Evolutionary conservation across 2,329 filamentous ascomycete genomes (phyloP).

Genomic region (Decorospora gaudefroyi): DNA sequence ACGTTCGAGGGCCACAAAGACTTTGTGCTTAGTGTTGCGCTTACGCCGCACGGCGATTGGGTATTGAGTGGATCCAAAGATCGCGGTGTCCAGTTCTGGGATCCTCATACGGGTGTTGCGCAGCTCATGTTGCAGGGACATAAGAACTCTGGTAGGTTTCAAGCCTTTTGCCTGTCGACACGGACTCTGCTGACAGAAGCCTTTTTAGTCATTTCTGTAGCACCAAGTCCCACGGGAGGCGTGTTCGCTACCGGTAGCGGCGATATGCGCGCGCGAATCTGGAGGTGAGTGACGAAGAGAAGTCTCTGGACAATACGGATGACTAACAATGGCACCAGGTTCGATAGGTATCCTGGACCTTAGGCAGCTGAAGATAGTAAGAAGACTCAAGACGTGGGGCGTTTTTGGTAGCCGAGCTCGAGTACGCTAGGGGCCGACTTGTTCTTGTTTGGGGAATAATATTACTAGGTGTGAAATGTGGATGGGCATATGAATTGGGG

Average conservation of each 20-base stretch:
- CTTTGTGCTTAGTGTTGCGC: slow-evolving; percentile 92
- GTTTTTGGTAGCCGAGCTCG: no score
- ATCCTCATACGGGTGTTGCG: slow-evolving; percentile 87
- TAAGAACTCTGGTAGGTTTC: slow-evolving; percentile 78
- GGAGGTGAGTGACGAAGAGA: no score
- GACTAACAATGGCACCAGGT: slow-evolving; percentile 26
- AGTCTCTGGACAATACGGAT: no score
- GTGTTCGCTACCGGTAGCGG: slow-evolving; percentile 96
- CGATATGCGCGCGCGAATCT: slow-evolving; percentile 97
- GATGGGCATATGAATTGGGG: no score
- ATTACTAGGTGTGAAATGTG: no score
- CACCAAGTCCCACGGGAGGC: slow-evolving; percentile 83
- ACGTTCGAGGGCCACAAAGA: slow-evolving; percentile 99
- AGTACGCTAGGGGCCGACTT: no score
- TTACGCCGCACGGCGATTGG: slow-evolving; percentile 93
- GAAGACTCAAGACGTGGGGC: no score
- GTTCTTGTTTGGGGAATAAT: no score
- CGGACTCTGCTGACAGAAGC: slow-evolving; percentile 18
- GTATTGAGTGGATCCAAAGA: slow-evolving; percentile 98
- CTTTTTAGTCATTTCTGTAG: slow-evolving; percentile 82
- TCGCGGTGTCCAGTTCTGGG: slow-evolving; percentile 97
- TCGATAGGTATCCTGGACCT: slow-evolving; percentile 43
- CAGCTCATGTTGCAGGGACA: slow-evolving; percentile 99
- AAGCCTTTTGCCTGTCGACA: background rate
- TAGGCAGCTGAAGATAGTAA: slow-evolving; percentile 22